Conservation (phyloP, 148 eudicot genomes). For the Spergularia bocconei region DNA sequence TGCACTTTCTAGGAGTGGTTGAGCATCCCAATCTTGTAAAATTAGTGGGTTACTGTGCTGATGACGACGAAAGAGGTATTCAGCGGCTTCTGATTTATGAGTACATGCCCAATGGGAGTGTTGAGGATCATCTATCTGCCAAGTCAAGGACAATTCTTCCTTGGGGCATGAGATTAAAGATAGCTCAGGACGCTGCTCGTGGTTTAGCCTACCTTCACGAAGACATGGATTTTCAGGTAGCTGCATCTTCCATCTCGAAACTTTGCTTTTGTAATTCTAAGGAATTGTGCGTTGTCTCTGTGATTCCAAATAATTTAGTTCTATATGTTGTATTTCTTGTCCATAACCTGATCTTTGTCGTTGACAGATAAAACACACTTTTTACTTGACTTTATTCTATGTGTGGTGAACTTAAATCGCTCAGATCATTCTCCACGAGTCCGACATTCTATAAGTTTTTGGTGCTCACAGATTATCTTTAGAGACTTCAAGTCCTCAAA, state of each 20-base stretch:
- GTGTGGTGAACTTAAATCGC: background rate
- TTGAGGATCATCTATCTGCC: conserved; percentile 75
- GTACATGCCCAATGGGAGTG: conserved; percentile 88
- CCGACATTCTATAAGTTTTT: background rate
- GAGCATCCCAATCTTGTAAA: conserved; percentile 95
- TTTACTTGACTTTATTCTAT: background rate
- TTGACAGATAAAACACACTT: background rate
- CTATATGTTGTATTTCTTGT: background rate
- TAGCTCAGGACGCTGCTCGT: conserved; percentile 92
- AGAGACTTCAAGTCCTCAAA: conserved; percentile 90
- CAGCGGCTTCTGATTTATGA: conserved; percentile 89
- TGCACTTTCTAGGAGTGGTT: conserved; percentile 84
- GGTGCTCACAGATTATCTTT: conserved; percentile 60
- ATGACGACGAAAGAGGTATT: conserved; percentile 96
- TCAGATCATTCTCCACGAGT: background rate
- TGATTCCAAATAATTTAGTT: background rate
- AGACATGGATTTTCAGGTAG: conserved; percentile 92
- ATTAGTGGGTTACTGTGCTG: conserved; percentile 86
- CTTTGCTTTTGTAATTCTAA: background rate
- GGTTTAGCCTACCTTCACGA: conserved; percentile 90
- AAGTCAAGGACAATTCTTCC: conserved; percentile 54
- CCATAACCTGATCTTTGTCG: background rate
- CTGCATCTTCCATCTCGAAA: background rate
- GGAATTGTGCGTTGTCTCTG: background rate
- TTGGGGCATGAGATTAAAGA: conserved; percentile 77